Base-by-base conservation (phyloP, 1,284 basidiomycete species). In the Cutaneotrichosporon cutaneum region DNA sequence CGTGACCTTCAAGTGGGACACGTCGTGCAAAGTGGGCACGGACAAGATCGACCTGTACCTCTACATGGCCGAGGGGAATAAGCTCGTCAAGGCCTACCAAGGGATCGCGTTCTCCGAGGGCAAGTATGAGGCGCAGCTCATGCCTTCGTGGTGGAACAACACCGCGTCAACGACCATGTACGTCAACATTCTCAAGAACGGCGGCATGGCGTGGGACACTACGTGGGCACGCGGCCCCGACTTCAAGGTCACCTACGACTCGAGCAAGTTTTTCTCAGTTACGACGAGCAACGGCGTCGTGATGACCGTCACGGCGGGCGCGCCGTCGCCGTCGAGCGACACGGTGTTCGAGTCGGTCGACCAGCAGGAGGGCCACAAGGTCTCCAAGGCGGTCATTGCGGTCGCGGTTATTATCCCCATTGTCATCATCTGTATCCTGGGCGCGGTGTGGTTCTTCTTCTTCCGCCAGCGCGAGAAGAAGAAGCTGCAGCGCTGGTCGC, bases 91-190 rank as follows among this genome's bases (percentile, higher is more conserved):
- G 67, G 81, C 82, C 53, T 93, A 86, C 86, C 71, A 83, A 50
- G 80, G 81, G 54, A 85, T 92, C 63, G 78, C 82, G 59, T 88
- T 82, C 75, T 70, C 81, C 4, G 51, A 79, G 7, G 90, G 89
- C 27, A 80, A 80, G 58, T 88, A 86, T 74, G 76, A 82, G 8
- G 77, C 76, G 18, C 65, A 75, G 13, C 77, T 94, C 52, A 77
- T 85, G 61, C 87, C 90, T 0, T 81, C 82, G 42, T 93, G 90
- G 90, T 93, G 90, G 89, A 88, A 90, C 70, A 77, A 83, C 13
- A 85, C 87, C 2, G 64, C 81, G 2, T 78, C 82, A 2, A 81
- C 85, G 21, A 69, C 77, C 9, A 83, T 93, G 18, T 87, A 92
- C 70, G 74, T 92, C 63, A 80, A 81, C 60, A 88, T 94, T 73